Conservation (phyloP, 495 filamentous ascomycete genomes). For the Oleoguttula mirabilis region DNA sequence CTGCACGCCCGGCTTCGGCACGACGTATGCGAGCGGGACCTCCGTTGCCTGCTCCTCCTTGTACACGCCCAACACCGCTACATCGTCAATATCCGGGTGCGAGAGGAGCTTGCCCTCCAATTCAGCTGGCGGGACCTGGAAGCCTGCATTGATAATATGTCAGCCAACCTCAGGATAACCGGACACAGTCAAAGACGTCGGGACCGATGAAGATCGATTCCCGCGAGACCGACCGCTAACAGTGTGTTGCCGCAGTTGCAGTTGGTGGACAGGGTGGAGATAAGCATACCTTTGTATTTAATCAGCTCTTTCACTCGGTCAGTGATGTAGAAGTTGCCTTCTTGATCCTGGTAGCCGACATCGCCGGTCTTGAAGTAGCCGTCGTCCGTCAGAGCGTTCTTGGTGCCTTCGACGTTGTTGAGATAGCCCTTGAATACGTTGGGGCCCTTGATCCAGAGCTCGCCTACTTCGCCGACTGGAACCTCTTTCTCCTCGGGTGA, state of each 20-base stretch:
- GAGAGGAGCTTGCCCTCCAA: constrained; percentile 29
- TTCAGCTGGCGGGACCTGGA: constrained; percentile 25
- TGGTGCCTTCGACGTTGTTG: constrained; percentile 54
- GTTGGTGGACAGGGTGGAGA: too few relatives aligned
- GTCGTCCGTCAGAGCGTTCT: constrained; percentile 52
- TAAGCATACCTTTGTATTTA: constrained; percentile 44
- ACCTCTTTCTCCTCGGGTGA: constrained; percentile 29
- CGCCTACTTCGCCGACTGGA: constrained; percentile 32
- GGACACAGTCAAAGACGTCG: background rate
- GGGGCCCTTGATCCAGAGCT: constrained; percentile 60
- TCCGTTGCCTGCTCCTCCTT: constrained; percentile 29
- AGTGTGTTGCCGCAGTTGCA: too few relatives aligned
- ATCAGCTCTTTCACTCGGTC: constrained; percentile 46
- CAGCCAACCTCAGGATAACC: background rate
- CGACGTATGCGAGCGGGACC: constrained; percentile 31
- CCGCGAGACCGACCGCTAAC: constrained; percentile 27
- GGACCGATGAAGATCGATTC: background rate
- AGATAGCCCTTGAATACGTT: constrained; percentile 69
- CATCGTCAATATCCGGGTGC: constrained; percentile 28
- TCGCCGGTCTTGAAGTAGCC: constrained; percentile 83
- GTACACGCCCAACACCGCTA: constrained; percentile 32
- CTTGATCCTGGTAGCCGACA: constrained; percentile 45
- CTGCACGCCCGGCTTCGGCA: constrained; percentile 21
- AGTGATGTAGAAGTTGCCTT: constrained; percentile 43
- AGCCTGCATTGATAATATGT: constrained; percentile 11